Conservation (phyloP, 768 basidiomycete species). For the Chlorophyllum brunneum region DNA sequence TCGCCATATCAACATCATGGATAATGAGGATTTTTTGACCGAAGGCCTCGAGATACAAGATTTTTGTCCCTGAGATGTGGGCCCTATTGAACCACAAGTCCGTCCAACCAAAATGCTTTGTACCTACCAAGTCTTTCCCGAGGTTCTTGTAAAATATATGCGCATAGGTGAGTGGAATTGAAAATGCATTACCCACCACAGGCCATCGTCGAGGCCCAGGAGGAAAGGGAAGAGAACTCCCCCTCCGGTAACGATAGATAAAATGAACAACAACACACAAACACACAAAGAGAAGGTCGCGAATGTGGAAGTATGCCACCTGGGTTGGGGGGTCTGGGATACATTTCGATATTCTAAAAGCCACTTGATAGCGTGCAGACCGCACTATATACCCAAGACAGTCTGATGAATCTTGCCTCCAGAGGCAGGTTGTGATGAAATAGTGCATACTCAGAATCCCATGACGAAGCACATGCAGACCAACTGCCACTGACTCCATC, state of each 20-base stretch:
- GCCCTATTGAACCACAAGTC: not conserved
- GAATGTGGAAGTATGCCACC: too few relatives aligned
- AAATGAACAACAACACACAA: not conserved
- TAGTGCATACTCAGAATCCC: too few relatives aligned
- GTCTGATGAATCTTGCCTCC: too few relatives aligned
- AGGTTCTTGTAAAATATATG: slow-evolving; percentile 3
- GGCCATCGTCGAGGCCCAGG: slow-evolving; percentile 7
- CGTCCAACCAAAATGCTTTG: not conserved
- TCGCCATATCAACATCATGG: not conserved
- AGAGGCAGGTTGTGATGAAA: too few relatives aligned
- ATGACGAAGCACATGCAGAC: too few relatives aligned
- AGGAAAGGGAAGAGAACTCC: not conserved
- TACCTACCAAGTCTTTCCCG: not conserved
- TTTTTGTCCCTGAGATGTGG: not conserved
- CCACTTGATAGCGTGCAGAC: too few relatives aligned
- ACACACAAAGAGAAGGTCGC: not conserved
- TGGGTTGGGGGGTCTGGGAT: too few relatives aligned
- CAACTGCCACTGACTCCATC: too few relatives aligned
- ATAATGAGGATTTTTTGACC: slow-evolving; percentile 10
- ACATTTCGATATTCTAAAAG: too few relatives aligned
- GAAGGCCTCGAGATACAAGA: slow-evolving; percentile 10
- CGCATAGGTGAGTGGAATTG: not conserved
- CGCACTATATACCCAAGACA: too few relatives aligned
- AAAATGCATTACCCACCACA: slow-evolving; percentile 6
- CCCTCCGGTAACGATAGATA: not conserved